Evolutionary conservation across 352 stramenopile species (phyloP), one percentile per base, ranked within the genome.

Genomic region (Pythium aquatile): DNA sequence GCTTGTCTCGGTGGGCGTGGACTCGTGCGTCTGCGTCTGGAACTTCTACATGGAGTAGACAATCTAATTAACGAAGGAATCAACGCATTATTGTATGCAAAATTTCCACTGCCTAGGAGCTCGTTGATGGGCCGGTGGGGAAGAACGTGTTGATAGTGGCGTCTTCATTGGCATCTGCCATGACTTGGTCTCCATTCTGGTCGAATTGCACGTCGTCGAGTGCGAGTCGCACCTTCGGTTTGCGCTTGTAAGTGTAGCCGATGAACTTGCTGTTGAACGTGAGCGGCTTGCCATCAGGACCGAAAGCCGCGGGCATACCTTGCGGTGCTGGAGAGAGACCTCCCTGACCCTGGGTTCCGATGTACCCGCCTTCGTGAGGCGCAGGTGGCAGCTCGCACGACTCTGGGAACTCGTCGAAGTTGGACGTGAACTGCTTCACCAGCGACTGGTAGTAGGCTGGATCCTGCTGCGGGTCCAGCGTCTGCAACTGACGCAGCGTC

Each of bases 331-430:
- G 68, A 11, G 67, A 60, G 32, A 59, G 58, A 37, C 70, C 75
- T 52, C 84, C 76, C 24, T 72, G 76, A 74, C 16, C 75, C 66
- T 68, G 53, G 16, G 51, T 48, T 30, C 63, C 59, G 7, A 32
- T 54, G 40, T 67, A 65, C 3, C 58, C 54, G 39, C 65, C 58
- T 37, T 72, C 65, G 24, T 65, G 66, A 9, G 72, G 49, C 35
- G 68, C 59, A 13, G 72, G 20, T 1, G 72, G 72, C 30, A 89
- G 68, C 46, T 89, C 80, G 39, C 74, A 83, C 0, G 77, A 70
- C 67, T 99, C 96, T 42, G 97, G 85, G 77, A 99, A 99, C 32
- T 98, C 96, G 74, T 99, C 96, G 77, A 99, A 99, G 77, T 99
- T 99, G 32, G 92, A 85, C 44, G 96, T 99, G 48, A 98, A 90